Base-by-base conservation (phyloP, 2,329 filamentous ascomycete genomes). In the Trichoderma pleuroti region DNA sequence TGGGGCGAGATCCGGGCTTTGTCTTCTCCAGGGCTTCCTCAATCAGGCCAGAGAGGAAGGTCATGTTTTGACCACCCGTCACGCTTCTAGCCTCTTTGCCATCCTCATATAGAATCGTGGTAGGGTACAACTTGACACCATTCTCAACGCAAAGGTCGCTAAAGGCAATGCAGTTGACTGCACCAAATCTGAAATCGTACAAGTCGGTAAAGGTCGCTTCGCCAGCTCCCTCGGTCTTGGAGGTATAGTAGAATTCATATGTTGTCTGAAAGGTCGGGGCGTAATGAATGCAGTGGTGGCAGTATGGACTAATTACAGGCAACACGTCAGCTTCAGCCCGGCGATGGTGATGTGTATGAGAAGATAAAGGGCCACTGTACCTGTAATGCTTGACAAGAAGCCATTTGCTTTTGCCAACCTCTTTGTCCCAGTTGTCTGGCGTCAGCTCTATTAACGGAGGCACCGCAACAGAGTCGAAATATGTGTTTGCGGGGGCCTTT, bases 211-310 rank as follows among this genome's bases (percentile, higher is more conserved):
- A 98, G 32, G 82, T 81, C 52, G 86, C 82, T 82, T 88, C 73
- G 79, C 84, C 76, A 82, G 86, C 82, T 83, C 87, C 75, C 80
- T 84, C 76, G 18, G 92, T 91, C 76, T 93, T 91, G 46, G 93
- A 96, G 46, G 94, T 98, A 83, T 93, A 84, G 84, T 98, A 99
- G 81, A 91, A 98, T 83, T 99, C 96, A 85, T 98, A 97, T 16
- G 95, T 81, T 6, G 94, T 98, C 82, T 98, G 94, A 85, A 90
- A 98, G 64, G 89, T 91, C 9, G 96, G 96, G 66, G 93, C 93
- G 77, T 93, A 92, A 63, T 87, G 84, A 79, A 87, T 86, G 83
- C 94, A 98, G 81, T 97, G 93, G 60, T 86, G 86, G 81, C 87
- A 90, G 74, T 84, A 88, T 12, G 87, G 87, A 75, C 87, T 89